phyloP scores from a whole-genome alignment of 2,329 filamentous ascomycete genomes.

The Penicillium hordei region DNA sequence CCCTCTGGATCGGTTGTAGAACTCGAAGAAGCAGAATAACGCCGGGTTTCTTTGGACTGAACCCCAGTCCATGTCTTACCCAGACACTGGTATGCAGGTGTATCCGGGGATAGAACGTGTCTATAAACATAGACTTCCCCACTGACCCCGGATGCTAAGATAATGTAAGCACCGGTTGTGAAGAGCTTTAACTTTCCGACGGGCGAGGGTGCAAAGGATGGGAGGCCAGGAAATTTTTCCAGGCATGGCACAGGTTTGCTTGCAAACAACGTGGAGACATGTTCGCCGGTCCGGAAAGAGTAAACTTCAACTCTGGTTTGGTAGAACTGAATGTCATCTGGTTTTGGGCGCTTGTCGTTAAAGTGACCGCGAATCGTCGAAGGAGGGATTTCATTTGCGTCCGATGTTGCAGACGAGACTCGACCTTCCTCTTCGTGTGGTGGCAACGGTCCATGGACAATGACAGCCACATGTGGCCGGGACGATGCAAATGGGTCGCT shows the following conservation, averaged over 20 bases:
- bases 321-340: slow-evolving; percentile 50
- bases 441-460: slow-evolving; percentile 73
- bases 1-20: slow-evolving; percentile 48
- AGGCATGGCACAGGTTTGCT: slow-evolving; percentile 63
- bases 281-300: slow-evolving; percentile 72
- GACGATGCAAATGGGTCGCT: slow-evolving; percentile 54
- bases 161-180: slow-evolving; percentile 69
- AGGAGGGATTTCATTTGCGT: slow-evolving; percentile 36
- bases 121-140: slow-evolving; percentile 84
- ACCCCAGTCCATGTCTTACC: slow-evolving; percentile 92
- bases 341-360: slow-evolving; percentile 23
- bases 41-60: slow-evolving; percentile 53
- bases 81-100: slow-evolving; percentile 61
- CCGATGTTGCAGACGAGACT: slow-evolving; percentile 36
- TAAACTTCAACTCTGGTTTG: slow-evolving; percentile 89
- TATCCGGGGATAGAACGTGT: slow-evolving; percentile 23
- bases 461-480: slow-evolving; percentile 74
- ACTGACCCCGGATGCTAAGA: slow-evolving; percentile 75
- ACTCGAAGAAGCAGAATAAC: slow-evolving; percentile 48
- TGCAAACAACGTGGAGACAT: slow-evolving; percentile 71
- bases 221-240: slow-evolving; percentile 57
- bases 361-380: slow-evolving; percentile 25
- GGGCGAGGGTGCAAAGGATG: slow-evolving; percentile 68
- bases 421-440: slow-evolving; percentile 45
- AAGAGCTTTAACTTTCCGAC: slow-evolving; percentile 72